Percentiles rank a stretch among this genome's conserved stretches.
Conservation (phyloP, 73 alveolate species). For the Uronychia binucleata region DNA sequence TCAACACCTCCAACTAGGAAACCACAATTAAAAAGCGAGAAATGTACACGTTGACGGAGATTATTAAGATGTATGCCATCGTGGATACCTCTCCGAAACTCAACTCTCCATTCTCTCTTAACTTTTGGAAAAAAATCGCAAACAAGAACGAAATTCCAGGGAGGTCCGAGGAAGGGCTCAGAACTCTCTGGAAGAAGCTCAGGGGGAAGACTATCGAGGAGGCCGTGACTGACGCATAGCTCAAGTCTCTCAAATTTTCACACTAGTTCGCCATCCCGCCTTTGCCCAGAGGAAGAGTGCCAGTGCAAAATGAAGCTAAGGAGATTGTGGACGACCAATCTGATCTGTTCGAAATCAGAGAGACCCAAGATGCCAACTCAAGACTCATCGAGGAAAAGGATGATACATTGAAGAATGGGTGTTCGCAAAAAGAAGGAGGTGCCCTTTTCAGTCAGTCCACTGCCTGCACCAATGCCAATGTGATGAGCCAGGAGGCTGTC, state of each 20-base stretch:
- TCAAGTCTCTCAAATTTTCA: background rate
- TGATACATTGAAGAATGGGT: too few relatives aligned
- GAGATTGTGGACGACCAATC: too few relatives aligned
- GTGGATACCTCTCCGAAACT: constrained; percentile 5
- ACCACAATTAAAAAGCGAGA: constrained; percentile 26
- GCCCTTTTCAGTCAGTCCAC: too few relatives aligned
- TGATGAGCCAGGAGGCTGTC: too few relatives aligned
- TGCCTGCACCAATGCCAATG: too few relatives aligned
- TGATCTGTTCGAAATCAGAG: too few relatives aligned
- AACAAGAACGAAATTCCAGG: constrained; percentile 41
- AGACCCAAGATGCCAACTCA: too few relatives aligned
- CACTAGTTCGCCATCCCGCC: too few relatives aligned
- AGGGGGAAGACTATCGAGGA: background rate
- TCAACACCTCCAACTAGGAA: background rate
- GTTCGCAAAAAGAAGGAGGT: too few relatives aligned
- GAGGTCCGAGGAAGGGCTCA: constrained; percentile 45
- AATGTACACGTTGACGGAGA: constrained; percentile 47
- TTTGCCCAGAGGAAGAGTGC: too few relatives aligned
- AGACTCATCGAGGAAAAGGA: too few relatives aligned
- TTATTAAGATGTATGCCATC: constrained; percentile 41
- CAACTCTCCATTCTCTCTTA: constrained; percentile 1
- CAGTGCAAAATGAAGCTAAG: too few relatives aligned
- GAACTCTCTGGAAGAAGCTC: constrained; percentile 41
- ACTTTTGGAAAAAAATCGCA: constrained; percentile 40
- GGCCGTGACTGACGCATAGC: background rate